Base-by-base conservation (phyloP, 805 yeast species). In the Metschnikowia borealis region DNA sequence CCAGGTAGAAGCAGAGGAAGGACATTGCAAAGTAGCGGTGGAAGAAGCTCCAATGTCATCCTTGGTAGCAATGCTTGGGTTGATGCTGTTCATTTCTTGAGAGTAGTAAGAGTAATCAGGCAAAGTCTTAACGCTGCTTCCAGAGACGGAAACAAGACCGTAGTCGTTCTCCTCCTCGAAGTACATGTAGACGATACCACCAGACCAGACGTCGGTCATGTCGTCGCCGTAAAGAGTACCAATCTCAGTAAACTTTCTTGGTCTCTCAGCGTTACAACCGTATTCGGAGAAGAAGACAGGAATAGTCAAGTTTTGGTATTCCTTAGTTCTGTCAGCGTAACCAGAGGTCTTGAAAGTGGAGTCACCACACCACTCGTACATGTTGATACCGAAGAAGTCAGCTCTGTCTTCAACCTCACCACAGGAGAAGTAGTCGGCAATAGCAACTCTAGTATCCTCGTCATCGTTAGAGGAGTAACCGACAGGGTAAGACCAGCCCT, bases 381-480 rank as follows among this genome's bases (percentile, higher is more conserved):
- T 86, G 79, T 87, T 87, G 63, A 86, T 81, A 67, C 95, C 95
- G 66, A 84, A 87, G 70, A 87, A 86, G 64, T 86, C 94, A 23
- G 84, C 83, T 54, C 81, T 82, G 44, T 83, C 85, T 31, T 74
- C 79, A 6, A 65, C 59, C 49, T 77, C 79, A 47, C 96, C 96
- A 73, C 98, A 91, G 26, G 86, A 76, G 65, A 91, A 90, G 75
- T 85, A 91, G 62, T 84, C 84, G 39, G 97, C 96, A 64, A 90
- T 73, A 33, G 80, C 75, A 42, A 81, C 81, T 68, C 98, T 82
- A 32, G 91, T 89, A 23, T 81, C 84, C 26, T 84, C 77, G 64
- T 88, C 97, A 68, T 91, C 98, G 64, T 88, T 88, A 14, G 96
- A 82, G 11, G 97, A 86, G 70, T 91, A 92, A 14, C 99, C 99